Conservation (phyloP, 2,329 filamentous ascomycete species). For the Biscogniauxia marginata region DNA sequence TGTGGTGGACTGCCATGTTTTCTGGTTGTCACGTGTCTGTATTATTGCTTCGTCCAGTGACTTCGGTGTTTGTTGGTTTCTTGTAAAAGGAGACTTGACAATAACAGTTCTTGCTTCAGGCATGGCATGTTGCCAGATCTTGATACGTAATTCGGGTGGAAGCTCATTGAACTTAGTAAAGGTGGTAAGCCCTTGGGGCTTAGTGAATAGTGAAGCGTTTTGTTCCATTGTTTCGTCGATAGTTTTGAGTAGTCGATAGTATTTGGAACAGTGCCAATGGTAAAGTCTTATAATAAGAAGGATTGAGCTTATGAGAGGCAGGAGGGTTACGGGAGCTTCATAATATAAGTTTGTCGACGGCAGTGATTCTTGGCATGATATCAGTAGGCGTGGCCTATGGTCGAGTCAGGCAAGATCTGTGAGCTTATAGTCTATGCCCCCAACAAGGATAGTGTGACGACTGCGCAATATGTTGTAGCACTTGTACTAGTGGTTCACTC, state of each 20-base stretch:
- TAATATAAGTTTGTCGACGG: constrained; percentile 20
- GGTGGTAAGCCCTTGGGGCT: constrained; percentile 11
- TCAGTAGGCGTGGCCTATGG: constrained; percentile 9
- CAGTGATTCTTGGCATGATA: constrained; percentile 18
- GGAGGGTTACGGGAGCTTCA: constrained; percentile 20
- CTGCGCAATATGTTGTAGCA: constrained; percentile 8
- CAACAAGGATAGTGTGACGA: constrained; percentile 12
- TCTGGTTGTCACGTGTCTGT: constrained; percentile 11
- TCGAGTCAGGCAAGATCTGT: constrained; percentile 8
- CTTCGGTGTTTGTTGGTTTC: constrained; percentile 9
- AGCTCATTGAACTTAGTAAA: constrained; percentile 32
- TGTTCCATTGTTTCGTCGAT: constrained; percentile 26
- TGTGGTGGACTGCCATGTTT: constrained; percentile 31
- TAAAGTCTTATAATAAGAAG: constrained; percentile 18
- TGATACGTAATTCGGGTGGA: constrained; percentile 34
- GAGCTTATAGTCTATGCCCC: constrained; percentile 8
- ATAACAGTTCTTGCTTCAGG: constrained; percentile 29
- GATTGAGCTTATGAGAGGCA: constrained; percentile 18
- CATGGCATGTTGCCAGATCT: constrained; percentile 34
- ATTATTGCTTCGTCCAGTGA: constrained; percentile 28
- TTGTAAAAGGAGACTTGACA: constrained; percentile 26
- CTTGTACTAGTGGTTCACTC: constrained; percentile 9
- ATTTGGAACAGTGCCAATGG: constrained; percentile 18
- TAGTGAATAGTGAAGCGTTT: constrained; percentile 12
- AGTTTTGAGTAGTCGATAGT: constrained; percentile 21